Percentiles rank a stretch among this genome's conserved stretches.
Conservation (phyloP, 768 basidiomycete genomes). For the Termitomyces eurrhizus region DNA sequence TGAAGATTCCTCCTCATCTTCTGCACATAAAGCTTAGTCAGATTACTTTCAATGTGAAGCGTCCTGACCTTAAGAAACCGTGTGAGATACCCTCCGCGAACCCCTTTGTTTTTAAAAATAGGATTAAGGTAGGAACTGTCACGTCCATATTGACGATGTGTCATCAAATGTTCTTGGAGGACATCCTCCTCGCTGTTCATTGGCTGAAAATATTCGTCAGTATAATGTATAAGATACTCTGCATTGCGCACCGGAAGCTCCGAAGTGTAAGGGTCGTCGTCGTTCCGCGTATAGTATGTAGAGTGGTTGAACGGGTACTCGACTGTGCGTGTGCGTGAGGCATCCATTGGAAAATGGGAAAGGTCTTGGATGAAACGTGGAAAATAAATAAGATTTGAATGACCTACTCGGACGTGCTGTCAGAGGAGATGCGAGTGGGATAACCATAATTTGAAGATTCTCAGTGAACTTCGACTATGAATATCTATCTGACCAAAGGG, state of each 20-base stretch:
- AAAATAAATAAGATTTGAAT: neutral
- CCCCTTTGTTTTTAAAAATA: neutral
- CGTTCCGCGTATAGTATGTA: neutral
- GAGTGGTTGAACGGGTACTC: neutral
- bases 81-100: neutral
- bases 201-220: constrained; percentile 17
- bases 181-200: constrained; percentile 31
- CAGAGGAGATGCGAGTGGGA: neutral
- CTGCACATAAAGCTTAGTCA: neutral
- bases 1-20: neutral
- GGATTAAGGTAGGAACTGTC: constrained; percentile 4
- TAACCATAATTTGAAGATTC: neutral
- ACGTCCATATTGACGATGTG: constrained; percentile 17
- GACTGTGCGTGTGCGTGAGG: neutral
- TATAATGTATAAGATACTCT: neutral
- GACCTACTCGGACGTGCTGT: neutral
- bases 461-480: neutral
- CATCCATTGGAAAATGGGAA: neutral
- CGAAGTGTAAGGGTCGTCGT: neutral
- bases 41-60: neutral
- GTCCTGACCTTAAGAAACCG: neutral
- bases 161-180: constrained; percentile 28
- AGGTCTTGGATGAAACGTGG: neutral
- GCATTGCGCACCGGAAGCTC: neutral
- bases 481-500: neutral